Percentiles rank a stretch among this genome's conserved stretches.
Conservation (phyloP, 2,329 filamentous ascomycete genomes). For the Hortaea sp. region DNA sequence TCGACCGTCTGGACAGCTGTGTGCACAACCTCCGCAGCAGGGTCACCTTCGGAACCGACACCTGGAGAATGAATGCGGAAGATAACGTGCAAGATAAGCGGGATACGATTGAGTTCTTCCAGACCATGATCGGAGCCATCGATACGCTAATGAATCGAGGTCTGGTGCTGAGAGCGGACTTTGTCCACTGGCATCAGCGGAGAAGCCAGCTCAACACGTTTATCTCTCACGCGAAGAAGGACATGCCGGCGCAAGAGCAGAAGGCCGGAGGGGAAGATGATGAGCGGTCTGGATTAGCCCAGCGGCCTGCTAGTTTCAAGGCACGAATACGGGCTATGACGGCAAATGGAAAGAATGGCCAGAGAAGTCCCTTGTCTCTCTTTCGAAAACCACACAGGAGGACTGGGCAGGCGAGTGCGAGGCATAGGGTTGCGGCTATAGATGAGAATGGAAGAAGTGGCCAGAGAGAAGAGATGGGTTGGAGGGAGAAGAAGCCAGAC, state of each 20-base stretch:
- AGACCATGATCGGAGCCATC: conserved; percentile 17
- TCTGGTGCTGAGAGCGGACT: conserved; percentile 11
- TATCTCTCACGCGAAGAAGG: conserved; percentile 3
- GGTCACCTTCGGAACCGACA: conserved; percentile 12
- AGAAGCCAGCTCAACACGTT: conserved; percentile 12
- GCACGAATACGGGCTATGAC: neutral
- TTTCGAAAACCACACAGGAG: neutral
- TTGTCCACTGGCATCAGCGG: conserved; percentile 11
- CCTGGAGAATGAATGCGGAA: neutral
- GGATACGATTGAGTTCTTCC: conserved; percentile 12
- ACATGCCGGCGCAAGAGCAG: neutral
- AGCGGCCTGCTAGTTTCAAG: neutral
- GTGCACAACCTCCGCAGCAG: conserved; percentile 13
- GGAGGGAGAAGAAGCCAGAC: neutral
- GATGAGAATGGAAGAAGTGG: neutral
- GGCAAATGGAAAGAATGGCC: neutral
- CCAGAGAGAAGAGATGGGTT: neutral
- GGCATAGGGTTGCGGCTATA: neutral
- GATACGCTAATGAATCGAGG: conserved; percentile 17
- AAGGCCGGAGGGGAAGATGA: neutral
- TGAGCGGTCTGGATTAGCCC: neutral
- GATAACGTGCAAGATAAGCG: conserved; percentile 5
- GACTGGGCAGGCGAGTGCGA: neutral
- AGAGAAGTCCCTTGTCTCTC: neutral
- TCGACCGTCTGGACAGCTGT: conserved; percentile 16